A percentile compares a stretch with the other conserved stretches of the same genome.
Evolutionary conservation across 805 yeast genomes (phyloP).

Genomic region (Kluyveromyces starmeri): DNA sequence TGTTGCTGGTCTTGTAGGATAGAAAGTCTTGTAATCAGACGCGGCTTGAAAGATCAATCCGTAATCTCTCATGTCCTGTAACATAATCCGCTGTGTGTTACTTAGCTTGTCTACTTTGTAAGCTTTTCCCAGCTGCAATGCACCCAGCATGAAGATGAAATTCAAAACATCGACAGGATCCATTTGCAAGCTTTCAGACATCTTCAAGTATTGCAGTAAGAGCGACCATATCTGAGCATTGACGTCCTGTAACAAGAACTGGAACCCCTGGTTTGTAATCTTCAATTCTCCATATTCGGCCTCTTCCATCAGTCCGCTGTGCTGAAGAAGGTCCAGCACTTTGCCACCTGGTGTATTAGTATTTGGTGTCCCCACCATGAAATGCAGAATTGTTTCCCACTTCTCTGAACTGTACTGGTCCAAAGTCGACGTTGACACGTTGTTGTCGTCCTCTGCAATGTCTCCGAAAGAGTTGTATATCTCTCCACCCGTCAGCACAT

Average conservation of each 20-base stretch:
- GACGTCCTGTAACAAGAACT: constrained; percentile 83
- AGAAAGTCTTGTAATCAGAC: constrained; percentile 54
- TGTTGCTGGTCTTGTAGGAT: constrained; percentile 86
- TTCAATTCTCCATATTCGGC: constrained; percentile 35
- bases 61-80: constrained; percentile 83
- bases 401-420: constrained; percentile 74
- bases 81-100: constrained; percentile 75
- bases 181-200: constrained; percentile 79
- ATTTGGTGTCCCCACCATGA: constrained; percentile 91
- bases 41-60: constrained; percentile 74
- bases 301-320: constrained; percentile 78
- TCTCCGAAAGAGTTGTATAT: constrained; percentile 69
- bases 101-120: constrained; percentile 64
- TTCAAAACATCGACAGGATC: constrained; percentile 94
- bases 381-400: constrained; percentile 94
- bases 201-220: constrained; percentile 73
- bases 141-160: constrained; percentile 88
- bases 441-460: constrained; percentile 44
- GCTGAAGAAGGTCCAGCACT: constrained; percentile 65
- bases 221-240: constrained; percentile 94
- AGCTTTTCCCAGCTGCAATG: constrained; percentile 82
- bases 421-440: constrained; percentile 54
- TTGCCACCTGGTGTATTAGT: constrained; percentile 67
- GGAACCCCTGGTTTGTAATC: constrained; percentile 90
- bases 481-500: constrained; percentile 76